These are phyloP conservation scores for Protomyces lactucae-debilis DNA, from an alignment of 1,139 yeast genomes.

Conservation along the genomic window DNA sequence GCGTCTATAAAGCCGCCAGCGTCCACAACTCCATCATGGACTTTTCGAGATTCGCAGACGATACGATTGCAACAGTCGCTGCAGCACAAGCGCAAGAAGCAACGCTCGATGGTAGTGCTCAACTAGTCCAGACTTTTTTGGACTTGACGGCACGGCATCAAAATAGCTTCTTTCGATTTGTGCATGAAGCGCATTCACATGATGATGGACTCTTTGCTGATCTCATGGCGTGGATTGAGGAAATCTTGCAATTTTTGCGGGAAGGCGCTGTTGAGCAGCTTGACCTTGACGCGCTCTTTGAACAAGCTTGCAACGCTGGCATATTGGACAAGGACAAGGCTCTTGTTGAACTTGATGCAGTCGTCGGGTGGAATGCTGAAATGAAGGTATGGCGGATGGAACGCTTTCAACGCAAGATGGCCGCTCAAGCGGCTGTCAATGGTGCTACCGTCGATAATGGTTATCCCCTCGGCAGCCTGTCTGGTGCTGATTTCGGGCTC, in stretches of 20 bases:
- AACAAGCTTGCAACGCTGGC: slow-evolving; percentile 8
- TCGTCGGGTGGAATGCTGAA: slow-evolving; percentile 46
- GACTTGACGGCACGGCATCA: slow-evolving; percentile 65
- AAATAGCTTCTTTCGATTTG: slow-evolving; percentile 62
- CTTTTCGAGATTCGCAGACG: slow-evolving; percentile 67
- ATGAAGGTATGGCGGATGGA: slow-evolving; percentile 44
- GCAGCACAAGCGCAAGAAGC: slow-evolving; percentile 49
- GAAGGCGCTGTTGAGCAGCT: slow-evolving; percentile 43
- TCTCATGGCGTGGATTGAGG: slow-evolving; percentile 65
- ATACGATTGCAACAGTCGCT: slow-evolving; percentile 53
- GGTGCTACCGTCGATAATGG: slow-evolving; percentile 44
- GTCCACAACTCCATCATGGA: slow-evolving; percentile 71
- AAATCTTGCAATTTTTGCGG: slow-evolving; percentile 58
- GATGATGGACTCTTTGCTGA: slow-evolving; percentile 73
- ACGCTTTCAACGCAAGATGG: slow-evolving; percentile 38
- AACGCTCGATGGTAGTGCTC: slow-evolving; percentile 43
- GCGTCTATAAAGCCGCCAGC: slow-evolving; percentile 68
- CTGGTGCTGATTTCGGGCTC: slow-evolving; percentile 55
- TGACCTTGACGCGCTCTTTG: slow-evolving; percentile 39
- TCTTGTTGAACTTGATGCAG: slow-evolving; percentile 44
- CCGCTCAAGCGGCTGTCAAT: neutral
- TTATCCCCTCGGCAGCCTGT: slow-evolving; percentile 44
- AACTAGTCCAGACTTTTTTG: slow-evolving; percentile 62
- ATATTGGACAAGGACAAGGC: slow-evolving; percentile 45
- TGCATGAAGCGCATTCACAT: slow-evolving; percentile 68